Evolutionary conservation across 1,139 yeast genomes (phyloP), one percentile per base, ranked within the genome.

Genomic region (Debaryomyces udenii): DNA sequence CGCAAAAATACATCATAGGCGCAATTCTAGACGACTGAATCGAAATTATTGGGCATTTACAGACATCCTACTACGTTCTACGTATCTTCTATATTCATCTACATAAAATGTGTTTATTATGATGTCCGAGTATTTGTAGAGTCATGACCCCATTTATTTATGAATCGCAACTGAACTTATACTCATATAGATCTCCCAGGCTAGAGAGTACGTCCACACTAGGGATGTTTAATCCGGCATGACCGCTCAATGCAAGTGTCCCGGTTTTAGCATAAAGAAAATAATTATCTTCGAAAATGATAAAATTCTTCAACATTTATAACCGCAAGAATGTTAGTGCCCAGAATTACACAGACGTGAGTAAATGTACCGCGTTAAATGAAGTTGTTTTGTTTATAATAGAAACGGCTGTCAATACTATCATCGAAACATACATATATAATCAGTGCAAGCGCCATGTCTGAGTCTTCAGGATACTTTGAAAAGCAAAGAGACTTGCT

Each of bases 401-500:
- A 10, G 11, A 10, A 17, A 13, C 6, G n/a, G 7, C 7, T 20
- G 7, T 20, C 7, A n/a, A 6, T 20, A 20, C 7, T 7, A 20
- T 20, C 22, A 20, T 20, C 22, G 7, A 5, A 7, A 20, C 7
- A 20, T 20, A 20, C 22, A 6, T 20, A 6, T 6, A 5, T 6
- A 6, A 6, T 20, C 22, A 7, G 22, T 20, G 22, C 5, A 20
- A 20, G 22, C 22, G 7, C 7, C 22, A 43, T 43, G 44, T 35
- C 45, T n/a, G 49, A 45, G 11, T 30, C 41, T 6, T 37, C 40
- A 20, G 23, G 40, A 4, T 45, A 65, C 39, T 72, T 72, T 47
- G 75, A 68, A 42, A 70, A 68, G 42, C 77, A 72, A 43, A 59
- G 78, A 27, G 76, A 72, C 48, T 51, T 69, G 35, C 61, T 73